Conservation (phyloP, 257 asterid species). For the Ballota nigra region DNA sequence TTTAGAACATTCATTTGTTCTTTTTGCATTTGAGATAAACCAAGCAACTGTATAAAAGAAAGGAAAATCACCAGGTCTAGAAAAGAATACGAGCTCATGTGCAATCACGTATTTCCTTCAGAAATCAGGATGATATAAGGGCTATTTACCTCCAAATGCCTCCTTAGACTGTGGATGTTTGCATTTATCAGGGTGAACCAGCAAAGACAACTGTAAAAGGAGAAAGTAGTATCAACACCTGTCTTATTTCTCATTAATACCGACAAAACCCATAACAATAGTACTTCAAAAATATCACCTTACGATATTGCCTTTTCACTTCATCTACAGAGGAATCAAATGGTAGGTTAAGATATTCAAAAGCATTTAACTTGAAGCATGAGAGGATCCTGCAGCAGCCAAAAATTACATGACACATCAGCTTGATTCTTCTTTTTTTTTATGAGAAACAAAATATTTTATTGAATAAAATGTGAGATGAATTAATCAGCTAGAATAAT, state of each 20-base stretch:
- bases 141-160: constrained; percentile 84
- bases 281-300: constrained; percentile 44
- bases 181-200: constrained; percentile 99
- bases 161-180: constrained; percentile 98
- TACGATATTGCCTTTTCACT: constrained; percentile 87
- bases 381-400: constrained; percentile 81
- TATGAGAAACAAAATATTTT: not conserved
- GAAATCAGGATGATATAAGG: constrained; percentile 11
- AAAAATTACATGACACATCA: constrained; percentile 22
- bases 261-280: constrained; percentile 2
- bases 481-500: not conserved
- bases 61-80: not conserved
- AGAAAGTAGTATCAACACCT: constrained; percentile 23
- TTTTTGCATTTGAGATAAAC: constrained; percentile 8
- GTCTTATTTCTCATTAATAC: constrained; percentile 1
- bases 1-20: not conserved
- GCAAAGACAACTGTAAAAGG: constrained; percentile 71
- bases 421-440: not conserved
- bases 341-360: constrained; percentile 86
- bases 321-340: constrained; percentile 74
- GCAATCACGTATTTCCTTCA: constrained; percentile 13
- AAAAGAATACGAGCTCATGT: constrained; percentile 14
- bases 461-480: not conserved
- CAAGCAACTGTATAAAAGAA: not conserved
- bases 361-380: constrained; percentile 93